Conservation (phyloP, 768 basidiomycete genomes). For the Daedaleopsis nitida region DNA sequence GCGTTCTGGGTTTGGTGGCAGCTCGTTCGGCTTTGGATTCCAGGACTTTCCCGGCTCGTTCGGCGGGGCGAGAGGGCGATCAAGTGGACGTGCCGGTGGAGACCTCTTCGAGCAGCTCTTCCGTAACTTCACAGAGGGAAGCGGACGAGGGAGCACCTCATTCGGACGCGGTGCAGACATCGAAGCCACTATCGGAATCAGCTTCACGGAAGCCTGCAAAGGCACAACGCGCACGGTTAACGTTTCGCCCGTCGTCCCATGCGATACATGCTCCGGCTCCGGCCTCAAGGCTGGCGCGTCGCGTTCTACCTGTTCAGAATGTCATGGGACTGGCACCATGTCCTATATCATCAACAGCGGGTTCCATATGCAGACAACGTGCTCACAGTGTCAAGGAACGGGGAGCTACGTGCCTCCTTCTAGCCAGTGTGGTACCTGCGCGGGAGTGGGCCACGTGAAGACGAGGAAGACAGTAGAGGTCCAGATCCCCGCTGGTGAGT, state of each 20-base stretch:
- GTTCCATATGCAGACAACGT: constrained; percentile 96
- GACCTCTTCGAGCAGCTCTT: constrained; percentile 91
- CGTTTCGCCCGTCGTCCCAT: constrained; percentile 81
- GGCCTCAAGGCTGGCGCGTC: constrained; percentile 89
- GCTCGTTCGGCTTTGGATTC: constrained; percentile 70
- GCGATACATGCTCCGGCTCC: constrained; percentile 79
- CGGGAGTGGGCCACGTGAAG: constrained; percentile 87
- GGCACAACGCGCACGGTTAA: constrained; percentile 77
- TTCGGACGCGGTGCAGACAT: constrained; percentile 76
- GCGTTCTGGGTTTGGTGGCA: constrained; percentile 50
- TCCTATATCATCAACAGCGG: constrained; percentile 91
- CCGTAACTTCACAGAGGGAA: constrained; percentile 53
- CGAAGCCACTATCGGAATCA: constrained; percentile 72
- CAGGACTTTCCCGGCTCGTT: constrained; percentile 67
- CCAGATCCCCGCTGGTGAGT: constrained; percentile 82
- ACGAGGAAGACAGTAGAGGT: constrained; percentile 76
- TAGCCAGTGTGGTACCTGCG: constrained; percentile 78
- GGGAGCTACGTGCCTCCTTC: constrained; percentile 80
- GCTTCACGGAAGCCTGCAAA: constrained; percentile 95
- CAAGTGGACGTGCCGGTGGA: constrained; percentile 30
- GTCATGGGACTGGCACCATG: constrained; percentile 84
- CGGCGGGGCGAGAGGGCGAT: constrained; percentile 35
- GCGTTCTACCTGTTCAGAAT: constrained; percentile 74
- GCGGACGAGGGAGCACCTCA: constrained; percentile 30
- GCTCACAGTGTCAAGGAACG: constrained; percentile 76